These are phyloP conservation scores for Pseudocercospora musae DNA, from an alignment of 2,329 filamentous ascomycete genomes.

Conservation along the genomic window DNA sequence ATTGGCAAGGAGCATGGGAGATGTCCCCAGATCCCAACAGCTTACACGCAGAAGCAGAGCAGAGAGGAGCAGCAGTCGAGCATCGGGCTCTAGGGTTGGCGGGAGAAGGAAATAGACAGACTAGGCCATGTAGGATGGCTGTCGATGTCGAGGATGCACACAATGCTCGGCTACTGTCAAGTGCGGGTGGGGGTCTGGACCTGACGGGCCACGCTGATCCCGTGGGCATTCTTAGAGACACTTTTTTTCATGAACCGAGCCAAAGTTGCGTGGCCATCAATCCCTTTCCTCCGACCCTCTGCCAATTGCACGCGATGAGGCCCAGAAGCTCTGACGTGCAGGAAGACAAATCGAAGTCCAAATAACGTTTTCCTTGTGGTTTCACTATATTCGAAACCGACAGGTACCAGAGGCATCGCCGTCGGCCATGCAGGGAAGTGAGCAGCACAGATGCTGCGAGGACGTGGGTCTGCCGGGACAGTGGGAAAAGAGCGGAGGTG, in stretches of 20 bases:
- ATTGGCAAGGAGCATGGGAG: conserved; percentile 4
- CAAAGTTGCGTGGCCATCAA: neutral
- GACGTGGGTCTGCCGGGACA: neutral
- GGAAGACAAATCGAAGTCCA: conserved; percentile 1
- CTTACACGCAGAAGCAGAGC: neutral
- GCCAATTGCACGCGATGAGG: neutral
- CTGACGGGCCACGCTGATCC: neutral
- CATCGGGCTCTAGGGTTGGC: conserved; percentile 6
- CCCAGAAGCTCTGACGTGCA: neutral
- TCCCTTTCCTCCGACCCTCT: neutral
- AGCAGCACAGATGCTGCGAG: neutral
- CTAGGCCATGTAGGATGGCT: conserved; percentile 1
- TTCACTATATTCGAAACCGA: conserved; percentile 12
- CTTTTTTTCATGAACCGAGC: neutral
- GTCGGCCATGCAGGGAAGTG: conserved; percentile 6
- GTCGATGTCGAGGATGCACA: neutral
- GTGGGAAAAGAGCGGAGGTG: conserved; percentile 1
- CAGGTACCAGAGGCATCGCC: neutral
- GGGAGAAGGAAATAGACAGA: conserved; percentile 8
- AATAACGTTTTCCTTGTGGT: conserved; percentile 9
- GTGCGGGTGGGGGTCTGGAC: neutral
- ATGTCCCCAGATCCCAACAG: conserved; percentile 1
- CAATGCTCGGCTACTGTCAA: neutral
- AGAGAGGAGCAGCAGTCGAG: neutral
- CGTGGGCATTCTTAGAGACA: neutral